Evolutionary conservation across 2,329 filamentous ascomycete species (phyloP).

Genomic region (Ophiocordyceps camponoti-floridani): DNA sequence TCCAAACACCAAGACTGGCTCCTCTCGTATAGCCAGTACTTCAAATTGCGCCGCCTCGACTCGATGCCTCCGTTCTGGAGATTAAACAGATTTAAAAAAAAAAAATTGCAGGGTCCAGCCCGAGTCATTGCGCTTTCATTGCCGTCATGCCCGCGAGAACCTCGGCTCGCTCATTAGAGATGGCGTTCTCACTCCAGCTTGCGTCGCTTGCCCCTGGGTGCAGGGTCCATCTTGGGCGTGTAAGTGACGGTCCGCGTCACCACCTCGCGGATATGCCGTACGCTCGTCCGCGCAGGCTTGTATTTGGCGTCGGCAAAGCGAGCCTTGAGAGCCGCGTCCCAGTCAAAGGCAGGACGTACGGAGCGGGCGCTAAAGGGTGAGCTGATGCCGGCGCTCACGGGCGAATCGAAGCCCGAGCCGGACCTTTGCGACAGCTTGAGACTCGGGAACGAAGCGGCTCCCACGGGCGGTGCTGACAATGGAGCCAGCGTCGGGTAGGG

Average conservation of each 20-base stretch:
- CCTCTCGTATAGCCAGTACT: neutral
- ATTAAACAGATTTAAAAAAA: neutral
- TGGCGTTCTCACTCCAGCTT: conserved; percentile 32
- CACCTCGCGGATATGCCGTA: conserved; percentile 66
- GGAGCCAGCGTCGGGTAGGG: conserved; percentile 31
- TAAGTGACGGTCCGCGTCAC: conserved; percentile 91
- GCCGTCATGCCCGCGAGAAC: conserved; percentile 2
- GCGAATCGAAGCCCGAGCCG: conserved; percentile 48
- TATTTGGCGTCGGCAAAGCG: conserved; percentile 42
- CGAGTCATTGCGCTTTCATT: conserved; percentile 1
- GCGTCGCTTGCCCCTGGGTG: conserved; percentile 83
- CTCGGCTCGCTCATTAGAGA: neutral
- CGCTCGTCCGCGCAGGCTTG: conserved; percentile 39
- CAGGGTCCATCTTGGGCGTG: conserved; percentile 70
- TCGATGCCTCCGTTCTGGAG: neutral
- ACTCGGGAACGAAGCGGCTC: conserved; percentile 43
- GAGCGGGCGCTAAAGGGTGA: conserved; percentile 60
- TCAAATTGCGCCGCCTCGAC: neutral
- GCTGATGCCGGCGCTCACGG: conserved; percentile 41
- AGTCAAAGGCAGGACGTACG: conserved; percentile 57
- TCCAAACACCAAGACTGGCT: neutral
- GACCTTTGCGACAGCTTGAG: conserved; percentile 67
- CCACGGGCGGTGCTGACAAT: conserved; percentile 42
- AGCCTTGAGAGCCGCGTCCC: conserved; percentile 54
- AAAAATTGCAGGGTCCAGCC: neutral